A percentile compares a stretch with the other conserved stretches of the same genome.
phyloP scores from a whole-genome alignment of 148 eudicot genomes.

The Rhododendron simsii region DNA sequence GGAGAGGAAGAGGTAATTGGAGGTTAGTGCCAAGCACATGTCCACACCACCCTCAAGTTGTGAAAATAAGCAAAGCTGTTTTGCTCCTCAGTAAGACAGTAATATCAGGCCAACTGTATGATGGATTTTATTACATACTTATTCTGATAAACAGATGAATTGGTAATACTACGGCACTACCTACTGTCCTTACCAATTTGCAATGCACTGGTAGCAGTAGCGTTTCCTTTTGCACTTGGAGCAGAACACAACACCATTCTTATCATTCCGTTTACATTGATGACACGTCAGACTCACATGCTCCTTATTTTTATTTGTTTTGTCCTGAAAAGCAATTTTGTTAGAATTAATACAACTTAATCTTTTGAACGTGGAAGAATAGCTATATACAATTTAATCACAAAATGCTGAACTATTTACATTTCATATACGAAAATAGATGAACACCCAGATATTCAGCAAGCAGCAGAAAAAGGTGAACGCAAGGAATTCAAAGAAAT shows the following conservation, averaged over 20 bases:
- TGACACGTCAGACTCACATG: constrained; percentile 40
- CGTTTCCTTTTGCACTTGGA: constrained; percentile 54
- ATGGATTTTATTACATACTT: neutral
- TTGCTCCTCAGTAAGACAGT: neutral
- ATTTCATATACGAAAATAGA: neutral
- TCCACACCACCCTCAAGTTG: neutral
- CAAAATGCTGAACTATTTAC: neutral
- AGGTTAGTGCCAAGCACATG: neutral
- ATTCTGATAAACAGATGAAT: neutral
- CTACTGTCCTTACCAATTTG: constrained; percentile 46
- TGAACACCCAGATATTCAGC: neutral
- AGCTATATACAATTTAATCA: neutral
- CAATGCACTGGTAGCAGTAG: constrained; percentile 50
- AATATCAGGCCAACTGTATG: neutral
- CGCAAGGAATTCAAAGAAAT: neutral
- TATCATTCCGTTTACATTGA: constrained; percentile 42
- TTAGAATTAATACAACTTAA: neutral
- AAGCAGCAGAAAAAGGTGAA: neutral
- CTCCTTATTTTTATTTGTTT: constrained; percentile 8
- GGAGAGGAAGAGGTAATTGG: neutral
- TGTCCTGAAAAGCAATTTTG: constrained; percentile 2
- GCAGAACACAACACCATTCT: constrained; percentile 34
- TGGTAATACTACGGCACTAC: neutral
- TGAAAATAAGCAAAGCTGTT: neutral
- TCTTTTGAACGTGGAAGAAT: neutral